phyloP scores from a whole-genome alignment of 768 basidiomycete genomes.

The button mushroom (Agaricus bisporus) region DNA sequence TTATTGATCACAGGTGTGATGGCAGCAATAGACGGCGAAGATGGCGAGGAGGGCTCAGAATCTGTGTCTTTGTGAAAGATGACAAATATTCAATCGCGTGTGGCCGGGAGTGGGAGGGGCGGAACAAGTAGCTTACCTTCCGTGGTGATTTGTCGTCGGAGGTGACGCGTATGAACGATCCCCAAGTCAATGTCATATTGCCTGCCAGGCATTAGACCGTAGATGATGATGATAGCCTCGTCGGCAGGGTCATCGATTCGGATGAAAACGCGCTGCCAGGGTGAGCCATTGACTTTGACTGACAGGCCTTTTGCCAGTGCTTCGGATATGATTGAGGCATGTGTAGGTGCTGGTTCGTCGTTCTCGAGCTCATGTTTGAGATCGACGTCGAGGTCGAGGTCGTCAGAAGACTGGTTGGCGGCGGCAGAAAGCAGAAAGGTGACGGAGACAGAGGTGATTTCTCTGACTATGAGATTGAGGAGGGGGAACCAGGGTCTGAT shows the following conservation, averaged over 20 bases:
- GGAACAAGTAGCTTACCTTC: conserved; percentile 37
- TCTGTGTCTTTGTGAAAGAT: conserved; percentile 18
- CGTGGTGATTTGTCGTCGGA: conserved; percentile 59
- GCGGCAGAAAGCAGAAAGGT: conserved; percentile 67
- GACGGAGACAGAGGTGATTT: conserved; percentile 82
- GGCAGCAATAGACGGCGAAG: conserved; percentile 13
- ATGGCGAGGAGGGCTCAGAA: conserved; percentile 26
- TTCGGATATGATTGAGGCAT: conserved; percentile 48
- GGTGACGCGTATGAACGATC: conserved; percentile 46
- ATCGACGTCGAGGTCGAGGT: conserved; percentile 5
- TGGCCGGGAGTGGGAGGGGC: conserved; percentile 4
- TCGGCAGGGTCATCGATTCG: conserved; percentile 76
- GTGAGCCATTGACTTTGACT: conserved; percentile 73
- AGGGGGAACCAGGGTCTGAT: conserved; percentile 75
- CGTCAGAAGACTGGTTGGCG: neutral
- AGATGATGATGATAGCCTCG: conserved; percentile 88
- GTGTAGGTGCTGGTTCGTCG: conserved; percentile 8
- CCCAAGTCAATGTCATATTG: conserved; percentile 88
- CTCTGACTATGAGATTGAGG: conserved; percentile 64
- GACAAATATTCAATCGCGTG: neutral
- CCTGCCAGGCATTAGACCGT: conserved; percentile 80
- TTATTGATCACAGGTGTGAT: conserved; percentile 1
- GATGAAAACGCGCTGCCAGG: conserved; percentile 76
- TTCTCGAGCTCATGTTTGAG: conserved; percentile 6
- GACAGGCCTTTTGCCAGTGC: conserved; percentile 69